Evolutionary conservation across 805 yeast genomes (phyloP).

Genomic region (Huiozyma naganishii): DNA sequence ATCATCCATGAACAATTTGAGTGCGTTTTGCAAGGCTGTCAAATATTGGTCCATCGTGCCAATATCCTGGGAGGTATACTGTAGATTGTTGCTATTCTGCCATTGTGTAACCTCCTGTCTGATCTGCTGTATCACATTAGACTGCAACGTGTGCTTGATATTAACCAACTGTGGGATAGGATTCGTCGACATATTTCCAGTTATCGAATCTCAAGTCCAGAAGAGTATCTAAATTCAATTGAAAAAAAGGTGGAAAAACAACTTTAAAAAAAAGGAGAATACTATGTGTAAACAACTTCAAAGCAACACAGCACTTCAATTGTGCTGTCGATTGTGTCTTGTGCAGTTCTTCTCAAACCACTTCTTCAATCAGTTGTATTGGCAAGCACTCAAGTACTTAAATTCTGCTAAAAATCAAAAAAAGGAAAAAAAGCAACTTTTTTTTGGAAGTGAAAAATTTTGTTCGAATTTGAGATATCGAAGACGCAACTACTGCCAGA

Average conservation of each 20-base stretch:
- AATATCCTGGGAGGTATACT: background rate
- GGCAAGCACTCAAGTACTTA: no score
- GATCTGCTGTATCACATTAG: conserved; percentile 20
- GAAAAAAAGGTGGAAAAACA: background rate
- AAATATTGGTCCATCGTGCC: conserved; percentile 14
- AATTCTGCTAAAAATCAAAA: no score
- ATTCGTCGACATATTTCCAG: conserved; percentile 8
- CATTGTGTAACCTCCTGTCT: conserved; percentile 15
- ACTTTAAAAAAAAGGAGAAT: background rate
- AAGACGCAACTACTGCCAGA: no score
- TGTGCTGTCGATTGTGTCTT: no score
- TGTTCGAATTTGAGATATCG: no score
- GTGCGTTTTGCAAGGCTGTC: conserved; percentile 13
- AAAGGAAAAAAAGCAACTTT: no score
- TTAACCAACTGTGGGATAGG: conserved; percentile 25
- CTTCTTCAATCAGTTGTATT: no score
- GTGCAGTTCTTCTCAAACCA: no score
- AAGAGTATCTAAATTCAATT: background rate
- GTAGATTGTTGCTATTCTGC: background rate
- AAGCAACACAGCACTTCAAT: no score
- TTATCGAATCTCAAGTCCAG: no score
- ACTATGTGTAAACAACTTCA: background rate
- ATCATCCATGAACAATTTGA: conserved; percentile 18
- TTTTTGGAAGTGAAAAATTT: no score
- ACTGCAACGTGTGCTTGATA: conserved; percentile 24